Evolutionary conservation across 176 grass and related monocot genomes (phyloP), one percentile per base, ranked within the genome.

Genomic region (Elaeis guineensis): DNA sequence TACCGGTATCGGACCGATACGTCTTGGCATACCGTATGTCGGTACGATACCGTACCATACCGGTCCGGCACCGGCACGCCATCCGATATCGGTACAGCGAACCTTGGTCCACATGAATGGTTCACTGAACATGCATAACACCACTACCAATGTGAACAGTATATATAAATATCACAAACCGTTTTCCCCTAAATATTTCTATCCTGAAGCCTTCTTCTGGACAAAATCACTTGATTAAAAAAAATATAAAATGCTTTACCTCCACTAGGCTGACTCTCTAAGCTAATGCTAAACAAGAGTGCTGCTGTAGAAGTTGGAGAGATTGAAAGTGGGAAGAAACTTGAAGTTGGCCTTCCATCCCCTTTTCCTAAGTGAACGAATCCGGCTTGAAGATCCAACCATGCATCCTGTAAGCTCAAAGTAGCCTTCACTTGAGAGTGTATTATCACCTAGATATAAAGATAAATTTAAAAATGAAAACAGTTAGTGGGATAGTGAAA

Each of bases 341-440:
- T 83, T 65, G 77, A 92, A 28, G 82, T 69, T 51, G 94, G 94
- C 8, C 79, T 61, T 52, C 84, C 87, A 66, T 91, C 86, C 64
- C 66, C 74, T 73, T 86, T 85, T 28, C 78, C 67, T 19, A 83
- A 55, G 73, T 98, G 94, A 50, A 90, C 79, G 81, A 98, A 98
- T 89, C 88, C 94, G 65, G 74, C 65, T 86, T 98, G 94, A 71
- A 92, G 88, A 62, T 98, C 85, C 67, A 98, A 64, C 28, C 54
- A 79, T 49, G 86, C 79, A 83, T 98, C 94, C 64, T 98, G 71
- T 66, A 92, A 58, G 56, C 76, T 65, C 73, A 98, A 60, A 74
- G 72, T 78, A 54, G 94, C 88, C 76, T 98, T 98, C 66, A 98
- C 88, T 86, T 93, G 79, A 66, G 94, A 98, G 69, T 78, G 49